Evolutionary conservation across 1,284 basidiomycete genomes (phyloP).

Genomic region (Marasmius sp.): DNA sequence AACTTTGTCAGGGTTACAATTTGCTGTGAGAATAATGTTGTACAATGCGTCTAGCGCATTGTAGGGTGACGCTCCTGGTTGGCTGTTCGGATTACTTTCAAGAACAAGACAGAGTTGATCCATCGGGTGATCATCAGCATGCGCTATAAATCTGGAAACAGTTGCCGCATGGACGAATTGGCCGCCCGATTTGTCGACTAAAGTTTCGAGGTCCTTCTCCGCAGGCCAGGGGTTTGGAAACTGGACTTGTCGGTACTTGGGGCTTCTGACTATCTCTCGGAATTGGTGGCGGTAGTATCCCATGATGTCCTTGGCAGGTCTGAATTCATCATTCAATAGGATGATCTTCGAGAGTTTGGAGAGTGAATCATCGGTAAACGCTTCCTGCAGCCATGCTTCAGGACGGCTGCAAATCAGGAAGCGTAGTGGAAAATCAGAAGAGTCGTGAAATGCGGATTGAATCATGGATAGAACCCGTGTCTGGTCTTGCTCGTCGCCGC

Average conservation of each 20-base stretch:
- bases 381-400: background rate
- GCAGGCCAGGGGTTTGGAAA: conserved; percentile 10
- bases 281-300: background rate
- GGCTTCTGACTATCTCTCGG: background rate
- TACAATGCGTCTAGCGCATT: conserved; percentile 10
- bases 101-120: conserved; percentile 7
- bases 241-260: background rate
- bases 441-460: background rate
- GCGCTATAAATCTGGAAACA: conserved; percentile 7
- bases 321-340: background rate
- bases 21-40: conserved; percentile 3
- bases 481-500: background rate
- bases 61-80: conserved; percentile 1
- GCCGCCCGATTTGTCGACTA: conserved; percentile 6
- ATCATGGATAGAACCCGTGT: background rate
- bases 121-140: background rate
- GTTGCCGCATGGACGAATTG: conserved; percentile 15
- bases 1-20: background rate
- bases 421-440: background rate
- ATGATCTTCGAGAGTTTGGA: background rate
- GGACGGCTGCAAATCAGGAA: background rate
- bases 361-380: background rate
- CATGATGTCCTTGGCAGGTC: background rate
- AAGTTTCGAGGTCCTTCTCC: background rate
- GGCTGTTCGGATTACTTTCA: background rate